These are phyloP conservation scores for Aspergillus ochraceoroseus DNA, from an alignment of 2,329 filamentous ascomycete genomes.

Conservation along the genomic window DNA sequence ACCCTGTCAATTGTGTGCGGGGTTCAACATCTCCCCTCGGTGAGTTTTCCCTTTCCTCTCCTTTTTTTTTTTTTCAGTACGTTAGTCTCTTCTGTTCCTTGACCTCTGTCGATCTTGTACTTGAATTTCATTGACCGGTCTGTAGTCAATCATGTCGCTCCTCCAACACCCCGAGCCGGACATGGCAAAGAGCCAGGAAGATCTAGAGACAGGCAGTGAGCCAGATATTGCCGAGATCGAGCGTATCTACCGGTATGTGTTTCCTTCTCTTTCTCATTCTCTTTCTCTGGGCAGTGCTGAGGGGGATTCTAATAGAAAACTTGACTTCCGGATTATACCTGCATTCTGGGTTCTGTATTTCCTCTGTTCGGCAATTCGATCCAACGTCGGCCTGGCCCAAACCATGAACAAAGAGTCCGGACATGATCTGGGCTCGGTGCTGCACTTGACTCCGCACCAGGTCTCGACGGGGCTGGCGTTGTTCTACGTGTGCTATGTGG, in stretches of 20 bases:
- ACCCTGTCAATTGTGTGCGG: too few relatives aligned
- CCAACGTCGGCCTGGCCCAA: constrained; percentile 88
- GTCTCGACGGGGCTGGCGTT: constrained; percentile 78
- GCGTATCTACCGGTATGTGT: constrained; percentile 36
- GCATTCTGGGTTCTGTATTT: constrained; percentile 92
- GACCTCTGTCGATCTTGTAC: too few relatives aligned
- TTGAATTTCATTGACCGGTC: too few relatives aligned
- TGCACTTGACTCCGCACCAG: constrained; percentile 67
- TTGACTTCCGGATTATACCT: constrained; percentile 57
- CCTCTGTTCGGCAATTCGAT: constrained; percentile 83
- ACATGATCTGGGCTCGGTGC: constrained; percentile 69
- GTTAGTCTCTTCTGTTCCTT: too few relatives aligned
- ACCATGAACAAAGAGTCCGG: constrained; percentile 73
- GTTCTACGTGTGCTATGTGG: constrained; percentile 87
- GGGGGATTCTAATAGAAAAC: constrained; percentile 46
- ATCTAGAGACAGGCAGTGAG: constrained; percentile 19
- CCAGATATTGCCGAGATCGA: constrained; percentile 34
- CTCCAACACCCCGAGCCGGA: neutral
- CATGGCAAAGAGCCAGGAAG: neutral
- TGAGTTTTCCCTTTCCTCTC: too few relatives aligned
- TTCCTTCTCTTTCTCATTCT: neutral
- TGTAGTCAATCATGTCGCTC: neutral
- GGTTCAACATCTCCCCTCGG: too few relatives aligned
- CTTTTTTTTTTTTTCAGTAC: too few relatives aligned
- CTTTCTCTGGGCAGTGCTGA: too few relatives aligned